Evolutionary conservation across 805 yeast genomes (phyloP).

Genomic region (Yarrowia sp.): DNA sequence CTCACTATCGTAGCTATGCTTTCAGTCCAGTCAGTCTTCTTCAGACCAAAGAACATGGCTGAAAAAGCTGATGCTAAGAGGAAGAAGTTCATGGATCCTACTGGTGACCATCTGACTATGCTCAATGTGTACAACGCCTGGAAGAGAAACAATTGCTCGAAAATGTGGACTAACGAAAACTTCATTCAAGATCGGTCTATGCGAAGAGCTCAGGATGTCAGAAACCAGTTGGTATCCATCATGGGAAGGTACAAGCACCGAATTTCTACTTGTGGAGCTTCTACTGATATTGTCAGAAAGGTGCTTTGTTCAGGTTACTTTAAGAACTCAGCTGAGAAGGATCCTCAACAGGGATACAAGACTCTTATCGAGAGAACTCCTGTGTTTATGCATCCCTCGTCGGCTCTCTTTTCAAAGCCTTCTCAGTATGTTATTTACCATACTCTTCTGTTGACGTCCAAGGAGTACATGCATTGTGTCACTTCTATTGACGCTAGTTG

Average conservation of each 20-base stretch:
- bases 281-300: slow-evolving; percentile 46
- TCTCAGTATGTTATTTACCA: slow-evolving; percentile 74
- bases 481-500: slow-evolving; percentile 67
- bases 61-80: slow-evolving; percentile 64
- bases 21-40: slow-evolving; percentile 71
- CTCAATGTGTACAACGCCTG: slow-evolving; percentile 76
- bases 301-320: slow-evolving; percentile 68
- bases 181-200: slow-evolving; percentile 74
- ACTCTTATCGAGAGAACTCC: slow-evolving; percentile 42
- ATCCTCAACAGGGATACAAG: slow-evolving; percentile 55
- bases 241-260: slow-evolving; percentile 38
- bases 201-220: slow-evolving; percentile 63
- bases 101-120: slow-evolving; percentile 79
- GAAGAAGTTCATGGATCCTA: slow-evolving; percentile 50
- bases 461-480: slow-evolving; percentile 82
- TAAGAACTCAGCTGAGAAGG: slow-evolving; percentile 61
- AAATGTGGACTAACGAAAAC: slow-evolving; percentile 82
- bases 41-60: slow-evolving; percentile 64
- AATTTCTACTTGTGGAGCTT: slow-evolving; percentile 38
- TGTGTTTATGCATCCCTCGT: slow-evolving; percentile 83
- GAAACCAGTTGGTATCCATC: slow-evolving; percentile 64
- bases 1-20: slow-evolving; percentile 79
- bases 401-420: slow-evolving; percentile 72
- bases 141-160: slow-evolving; percentile 63
- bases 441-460: slow-evolving; percentile 78